A percentile compares a stretch with the other conserved stretches of the same genome.
Evolutionary conservation across 805 yeast genomes (phyloP).

Genomic region (Torulaspora quercuum): DNA sequence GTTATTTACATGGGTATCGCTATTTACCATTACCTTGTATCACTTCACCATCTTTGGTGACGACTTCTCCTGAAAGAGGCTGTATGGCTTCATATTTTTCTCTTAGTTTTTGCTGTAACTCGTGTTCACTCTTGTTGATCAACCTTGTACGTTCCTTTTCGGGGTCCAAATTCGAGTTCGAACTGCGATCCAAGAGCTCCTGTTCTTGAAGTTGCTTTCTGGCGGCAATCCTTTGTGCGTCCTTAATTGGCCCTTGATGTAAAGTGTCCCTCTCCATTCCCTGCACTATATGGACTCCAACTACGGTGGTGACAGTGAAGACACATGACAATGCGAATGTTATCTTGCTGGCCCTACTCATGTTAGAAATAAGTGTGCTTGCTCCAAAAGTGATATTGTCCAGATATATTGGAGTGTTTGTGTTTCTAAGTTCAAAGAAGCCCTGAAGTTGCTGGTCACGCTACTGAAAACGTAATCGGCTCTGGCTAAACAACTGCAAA

Average conservation of each 20-base stretch:
- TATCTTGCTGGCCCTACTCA: slow-evolving; percentile 79
- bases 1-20: background rate
- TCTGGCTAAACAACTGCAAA: too few species aligned
- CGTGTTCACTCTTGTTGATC: slow-evolving; percentile 62
- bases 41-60: slow-evolving; percentile 41
- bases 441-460: background rate
- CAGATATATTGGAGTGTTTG: background rate
- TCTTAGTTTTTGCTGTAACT: slow-evolving; percentile 56
- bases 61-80: slow-evolving; percentile 56
- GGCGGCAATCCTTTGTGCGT: slow-evolving; percentile 59
- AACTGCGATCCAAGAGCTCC: slow-evolving; percentile 28
- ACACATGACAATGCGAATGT: slow-evolving; percentile 61
- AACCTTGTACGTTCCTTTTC: slow-evolving; percentile 44
- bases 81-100: slow-evolving; percentile 57
- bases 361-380: too few species aligned
- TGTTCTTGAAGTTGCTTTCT: slow-evolving; percentile 35
- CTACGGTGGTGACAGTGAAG: slow-evolving; percentile 55
- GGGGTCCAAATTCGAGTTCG: slow-evolving; percentile 28
- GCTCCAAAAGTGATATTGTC: background rate
- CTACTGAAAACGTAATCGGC: too few species aligned
- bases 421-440: background rate
- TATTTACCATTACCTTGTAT: slow-evolving; percentile 1
- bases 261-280: slow-evolving; percentile 65
- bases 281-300: slow-evolving; percentile 70
- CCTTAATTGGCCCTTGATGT: slow-evolving; percentile 82